Evolutionary conservation across 768 basidiomycete genomes (phyloP).

Genomic region (Mycena vitilis): DNA sequence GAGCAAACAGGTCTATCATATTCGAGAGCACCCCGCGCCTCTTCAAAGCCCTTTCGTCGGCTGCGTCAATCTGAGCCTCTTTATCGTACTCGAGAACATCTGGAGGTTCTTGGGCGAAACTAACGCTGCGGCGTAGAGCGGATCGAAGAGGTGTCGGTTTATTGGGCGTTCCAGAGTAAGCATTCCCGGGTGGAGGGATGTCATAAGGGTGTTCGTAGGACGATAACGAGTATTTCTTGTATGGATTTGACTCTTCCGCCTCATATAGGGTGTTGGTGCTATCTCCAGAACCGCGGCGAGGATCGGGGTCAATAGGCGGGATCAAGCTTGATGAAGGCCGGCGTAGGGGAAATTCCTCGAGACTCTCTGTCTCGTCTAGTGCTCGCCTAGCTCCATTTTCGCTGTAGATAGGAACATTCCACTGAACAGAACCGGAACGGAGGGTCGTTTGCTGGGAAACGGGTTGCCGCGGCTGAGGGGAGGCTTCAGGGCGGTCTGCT

Average conservation of each 20-base stretch:
- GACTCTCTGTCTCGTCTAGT: slow-evolving; percentile 29
- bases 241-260: slow-evolving; percentile 42
- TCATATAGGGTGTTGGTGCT: slow-evolving; percentile 53
- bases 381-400: slow-evolving; percentile 24
- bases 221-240: slow-evolving; percentile 59
- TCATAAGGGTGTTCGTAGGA: slow-evolving; percentile 73
- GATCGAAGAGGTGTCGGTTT: slow-evolving; percentile 41
- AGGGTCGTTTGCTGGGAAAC: slow-evolving; percentile 30
- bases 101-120: slow-evolving; percentile 51
- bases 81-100: slow-evolving; percentile 40
- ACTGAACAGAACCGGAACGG: slow-evolving; percentile 38
- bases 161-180: slow-evolving; percentile 47
- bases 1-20: slow-evolving; percentile 63
- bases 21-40: slow-evolving; percentile 62
- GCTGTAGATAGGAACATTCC: slow-evolving; percentile 45
- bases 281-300: slow-evolving; percentile 47
- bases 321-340: slow-evolving; percentile 39
- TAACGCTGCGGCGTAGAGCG: slow-evolving; percentile 49
- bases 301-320: slow-evolving; percentile 28
- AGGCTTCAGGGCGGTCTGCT: not conserved
- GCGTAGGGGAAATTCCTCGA: slow-evolving; percentile 45
- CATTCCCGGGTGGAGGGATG: slow-evolving; percentile 63
- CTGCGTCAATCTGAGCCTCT: slow-evolving; percentile 38
- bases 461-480: slow-evolving; percentile 27
- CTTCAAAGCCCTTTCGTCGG: slow-evolving; percentile 49